These are phyloP conservation scores for Pseudogymnoascus sp. DNA, from an alignment of 2,329 filamentous ascomycete genomes.

Conservation along the genomic window DNA sequence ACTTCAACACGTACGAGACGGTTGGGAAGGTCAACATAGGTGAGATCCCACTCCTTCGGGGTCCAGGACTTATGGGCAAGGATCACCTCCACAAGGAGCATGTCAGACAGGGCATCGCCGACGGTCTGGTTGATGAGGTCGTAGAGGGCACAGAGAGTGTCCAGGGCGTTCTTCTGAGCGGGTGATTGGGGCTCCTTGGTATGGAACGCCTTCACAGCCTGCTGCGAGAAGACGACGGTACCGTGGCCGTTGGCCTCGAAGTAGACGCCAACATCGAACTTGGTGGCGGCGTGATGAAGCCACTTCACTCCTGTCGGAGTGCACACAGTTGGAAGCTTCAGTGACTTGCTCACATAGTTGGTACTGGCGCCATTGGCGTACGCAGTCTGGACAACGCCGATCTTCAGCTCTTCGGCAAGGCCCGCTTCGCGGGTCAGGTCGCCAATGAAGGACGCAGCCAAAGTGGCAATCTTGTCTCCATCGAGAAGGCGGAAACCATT, in stretches of 20 bases:
- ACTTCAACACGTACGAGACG: conserved; percentile 91
- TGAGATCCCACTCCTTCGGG: conserved; percentile 83
- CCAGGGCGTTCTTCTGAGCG: conserved; percentile 81
- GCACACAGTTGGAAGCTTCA: conserved; percentile 84
- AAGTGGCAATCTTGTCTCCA: conserved; percentile 90
- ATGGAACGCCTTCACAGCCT: conserved; percentile 70
- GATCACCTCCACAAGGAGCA: conserved; percentile 92
- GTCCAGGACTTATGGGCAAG: conserved; percentile 92
- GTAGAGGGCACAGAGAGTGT: conserved; percentile 72
- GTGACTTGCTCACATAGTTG: conserved; percentile 78
- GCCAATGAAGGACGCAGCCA: conserved; percentile 87
- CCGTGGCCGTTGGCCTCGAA: conserved; percentile 98
- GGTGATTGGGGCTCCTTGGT: conserved; percentile 80
- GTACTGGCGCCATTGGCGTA: conserved; percentile 97
- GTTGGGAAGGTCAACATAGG: conserved; percentile 91
- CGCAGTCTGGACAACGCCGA: conserved; percentile 93
- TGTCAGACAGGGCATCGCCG: conserved; percentile 89
- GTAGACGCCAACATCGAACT: conserved; percentile 94
- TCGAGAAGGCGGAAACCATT: conserved; percentile 87
- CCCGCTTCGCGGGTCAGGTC: conserved; percentile 77
- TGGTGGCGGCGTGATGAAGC: conserved; percentile 90
- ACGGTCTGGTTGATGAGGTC: conserved; percentile 98
- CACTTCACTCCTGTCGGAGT: conserved; percentile 96
- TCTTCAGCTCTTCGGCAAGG: conserved; percentile 71
- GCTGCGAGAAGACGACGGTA: conserved; percentile 86